phyloP scores from a whole-genome alignment of 2,329 filamentous ascomycete species.

The Exophiala phaeomuriformis region DNA sequence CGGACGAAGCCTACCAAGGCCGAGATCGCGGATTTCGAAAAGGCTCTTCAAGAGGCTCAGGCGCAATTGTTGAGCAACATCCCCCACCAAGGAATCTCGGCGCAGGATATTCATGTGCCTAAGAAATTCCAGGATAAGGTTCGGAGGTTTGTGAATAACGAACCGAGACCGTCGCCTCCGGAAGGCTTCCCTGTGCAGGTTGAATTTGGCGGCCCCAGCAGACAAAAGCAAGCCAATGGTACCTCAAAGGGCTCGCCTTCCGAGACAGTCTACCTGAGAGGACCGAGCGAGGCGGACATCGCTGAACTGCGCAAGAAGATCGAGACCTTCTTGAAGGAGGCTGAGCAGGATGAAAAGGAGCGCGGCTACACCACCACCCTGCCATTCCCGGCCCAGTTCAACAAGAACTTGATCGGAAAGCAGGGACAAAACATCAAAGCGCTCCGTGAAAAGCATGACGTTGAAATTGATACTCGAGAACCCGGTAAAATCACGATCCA shows the following conservation, averaged over 20 bases:
- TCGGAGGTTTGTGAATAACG: constrained; percentile 45
- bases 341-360: constrained; percentile 88
- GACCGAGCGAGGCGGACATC: constrained; percentile 61
- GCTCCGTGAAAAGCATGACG: constrained; percentile 61
- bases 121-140: constrained; percentile 51
- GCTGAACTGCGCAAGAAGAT: constrained; percentile 67
- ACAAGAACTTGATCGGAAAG: constrained; percentile 71
- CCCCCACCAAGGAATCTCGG: constrained; percentile 22
- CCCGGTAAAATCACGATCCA: constrained; percentile 94
- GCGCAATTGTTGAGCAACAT: constrained; percentile 49
- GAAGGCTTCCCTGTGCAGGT: constrained; percentile 52
- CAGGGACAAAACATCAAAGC: constrained; percentile 63
- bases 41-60: constrained; percentile 52
- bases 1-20: constrained; percentile 48
- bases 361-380: constrained; percentile 79
- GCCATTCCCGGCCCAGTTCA: constrained; percentile 90
- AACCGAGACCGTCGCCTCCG: constrained; percentile 29
- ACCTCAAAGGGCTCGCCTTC: constrained; percentile 15
- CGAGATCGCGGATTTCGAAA: constrained; percentile 51
- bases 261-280: constrained; percentile 43
- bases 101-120: constrained; percentile 25
- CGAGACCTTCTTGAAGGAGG: constrained; percentile 70
- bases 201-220: constrained; percentile 21
- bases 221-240: constrained; percentile 8
- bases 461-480: constrained; percentile 71